phyloP scores from a whole-genome alignment of 306 rosid species.

The Albizia julibrissin region DNA sequence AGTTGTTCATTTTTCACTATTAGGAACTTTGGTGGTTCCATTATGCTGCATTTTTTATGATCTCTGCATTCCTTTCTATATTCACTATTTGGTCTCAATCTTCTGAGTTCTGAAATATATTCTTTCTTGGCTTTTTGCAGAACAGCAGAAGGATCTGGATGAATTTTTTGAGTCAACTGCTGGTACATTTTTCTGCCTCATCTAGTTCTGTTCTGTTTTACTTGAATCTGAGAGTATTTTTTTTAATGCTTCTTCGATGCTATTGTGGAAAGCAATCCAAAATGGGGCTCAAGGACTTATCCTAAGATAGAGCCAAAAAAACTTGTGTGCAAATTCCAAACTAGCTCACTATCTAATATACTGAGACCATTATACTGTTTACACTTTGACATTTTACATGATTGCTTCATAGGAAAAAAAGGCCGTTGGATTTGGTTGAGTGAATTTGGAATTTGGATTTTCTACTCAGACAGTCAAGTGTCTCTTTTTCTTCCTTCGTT shows the following conservation, averaged over 20 bases:
- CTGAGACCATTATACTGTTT: neutral
- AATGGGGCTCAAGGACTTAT: neutral
- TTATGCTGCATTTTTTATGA: slow-evolving; percentile 5
- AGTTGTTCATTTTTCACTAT: neutral
- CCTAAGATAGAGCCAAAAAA: neutral
- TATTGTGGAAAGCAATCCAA: neutral
- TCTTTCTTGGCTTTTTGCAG: slow-evolving; percentile 45
- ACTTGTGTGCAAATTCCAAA: neutral
- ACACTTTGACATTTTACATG: neutral
- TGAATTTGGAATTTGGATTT: neutral
- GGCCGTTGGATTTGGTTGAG: neutral
- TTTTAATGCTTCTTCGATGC: slow-evolving; percentile 5
- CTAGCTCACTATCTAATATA: neutral
- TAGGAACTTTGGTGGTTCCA: neutral
- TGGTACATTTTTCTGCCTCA: slow-evolving; percentile 47
- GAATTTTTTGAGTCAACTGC: slow-evolving; percentile 91
- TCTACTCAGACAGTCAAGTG: neutral
- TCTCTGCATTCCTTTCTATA: neutral
- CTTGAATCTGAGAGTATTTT: neutral
- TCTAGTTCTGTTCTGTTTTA: neutral
- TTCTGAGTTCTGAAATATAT: slow-evolving; percentile 22
- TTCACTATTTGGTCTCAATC: slow-evolving; percentile 3
- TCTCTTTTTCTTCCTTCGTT: neutral
- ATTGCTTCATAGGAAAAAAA: neutral
- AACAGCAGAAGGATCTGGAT: slow-evolving; percentile 75